Conservation (phyloP, 805 yeast species). For the Ogataea haglerorum region DNA sequence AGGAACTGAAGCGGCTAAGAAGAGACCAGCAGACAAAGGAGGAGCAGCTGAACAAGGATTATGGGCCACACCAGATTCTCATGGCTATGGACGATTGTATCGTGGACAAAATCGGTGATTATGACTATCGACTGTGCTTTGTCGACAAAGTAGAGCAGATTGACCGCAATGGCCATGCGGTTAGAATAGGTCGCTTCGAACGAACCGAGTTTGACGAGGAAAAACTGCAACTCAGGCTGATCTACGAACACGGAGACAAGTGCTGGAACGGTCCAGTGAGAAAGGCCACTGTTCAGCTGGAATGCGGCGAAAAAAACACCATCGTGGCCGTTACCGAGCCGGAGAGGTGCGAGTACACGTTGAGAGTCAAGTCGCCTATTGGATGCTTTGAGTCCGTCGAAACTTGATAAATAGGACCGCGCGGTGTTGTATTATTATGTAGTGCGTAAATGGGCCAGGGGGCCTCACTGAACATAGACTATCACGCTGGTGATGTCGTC, state of each 20-base stretch:
- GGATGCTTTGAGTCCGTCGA: conserved; percentile 35
- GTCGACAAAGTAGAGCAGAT: conserved; percentile 56
- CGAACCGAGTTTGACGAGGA: conserved; percentile 13
- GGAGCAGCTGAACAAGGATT: conserved; percentile 25
- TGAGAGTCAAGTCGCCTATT: conserved; percentile 46
- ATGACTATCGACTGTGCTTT: conserved; percentile 62
- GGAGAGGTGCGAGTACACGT: conserved; percentile 76
- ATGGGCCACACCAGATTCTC: conserved; percentile 65
- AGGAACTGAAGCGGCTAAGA: conserved; percentile 24
- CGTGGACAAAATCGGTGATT: conserved; percentile 56
- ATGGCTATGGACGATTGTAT: conserved; percentile 51
- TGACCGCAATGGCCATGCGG: conserved; percentile 41
- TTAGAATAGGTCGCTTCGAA: conserved; percentile 48
- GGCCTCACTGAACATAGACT: conserved; percentile 48
- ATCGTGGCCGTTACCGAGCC: conserved; percentile 77
- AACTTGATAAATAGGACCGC: not conserved
- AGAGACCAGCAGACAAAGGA: conserved; percentile 14
- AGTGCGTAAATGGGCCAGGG: not conserved
- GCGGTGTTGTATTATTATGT: not conserved
- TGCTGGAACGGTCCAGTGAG: conserved; percentile 97
- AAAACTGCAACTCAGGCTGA: conserved; percentile 14
- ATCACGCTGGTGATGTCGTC: conserved; percentile 89
- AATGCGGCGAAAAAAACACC: conserved; percentile 60
- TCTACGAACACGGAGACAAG: conserved; percentile 60
- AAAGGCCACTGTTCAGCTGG: conserved; percentile 57